A percentile compares a stretch with the other conserved stretches of the same genome.
Evolutionary conservation across 805 yeast species (phyloP).

Genomic region (Yamadazyma sp.): DNA sequence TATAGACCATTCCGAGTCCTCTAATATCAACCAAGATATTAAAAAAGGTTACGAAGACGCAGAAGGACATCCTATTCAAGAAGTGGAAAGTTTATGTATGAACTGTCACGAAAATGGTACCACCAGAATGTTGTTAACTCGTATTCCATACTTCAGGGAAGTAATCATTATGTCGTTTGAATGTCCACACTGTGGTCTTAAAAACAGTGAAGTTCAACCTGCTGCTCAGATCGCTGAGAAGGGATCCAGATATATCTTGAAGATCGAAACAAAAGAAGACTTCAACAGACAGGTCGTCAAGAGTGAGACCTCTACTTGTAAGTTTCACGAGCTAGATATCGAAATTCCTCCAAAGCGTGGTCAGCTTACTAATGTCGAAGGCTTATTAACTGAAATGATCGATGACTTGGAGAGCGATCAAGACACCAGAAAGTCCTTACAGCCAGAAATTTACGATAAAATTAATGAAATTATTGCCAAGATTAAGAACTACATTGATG

Average conservation of each 20-base stretch:
- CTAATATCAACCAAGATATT: slow-evolving; percentile 36
- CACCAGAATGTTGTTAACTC: slow-evolving; percentile 80
- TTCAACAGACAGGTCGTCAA: slow-evolving; percentile 90
- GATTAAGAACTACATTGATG: slow-evolving; percentile 60
- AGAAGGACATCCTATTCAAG: slow-evolving; percentile 93
- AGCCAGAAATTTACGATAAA: slow-evolving; percentile 74
- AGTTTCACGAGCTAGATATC: slow-evolving; percentile 79
- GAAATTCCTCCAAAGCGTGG: slow-evolving; percentile 97
- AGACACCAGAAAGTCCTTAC: slow-evolving; percentile 67
- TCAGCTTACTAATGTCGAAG: slow-evolving; percentile 90
- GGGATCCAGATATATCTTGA: slow-evolving; percentile 72
- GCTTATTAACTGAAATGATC: slow-evolving; percentile 78
- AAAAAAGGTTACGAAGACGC: slow-evolving; percentile 79
- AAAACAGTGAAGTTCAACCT: slow-evolving; percentile 92
- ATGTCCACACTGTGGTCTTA: slow-evolving; percentile 92
- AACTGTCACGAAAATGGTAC: slow-evolving; percentile 85
- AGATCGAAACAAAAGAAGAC: slow-evolving; percentile 67
- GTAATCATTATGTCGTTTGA: slow-evolving; percentile 91
- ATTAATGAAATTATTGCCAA: slow-evolving; percentile 67
- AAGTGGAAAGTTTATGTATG: slow-evolving; percentile 93
- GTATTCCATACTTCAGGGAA: slow-evolving; percentile 89
- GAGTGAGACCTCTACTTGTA: slow-evolving; percentile 79
- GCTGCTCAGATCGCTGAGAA: slow-evolving; percentile 89
- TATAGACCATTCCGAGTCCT: slow-evolving; percentile 18
- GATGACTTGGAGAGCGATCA: slow-evolving; percentile 81